Conservation (phyloP, 1,284 basidiomycete genomes). For the Salmacisia buchloeana region DNA sequence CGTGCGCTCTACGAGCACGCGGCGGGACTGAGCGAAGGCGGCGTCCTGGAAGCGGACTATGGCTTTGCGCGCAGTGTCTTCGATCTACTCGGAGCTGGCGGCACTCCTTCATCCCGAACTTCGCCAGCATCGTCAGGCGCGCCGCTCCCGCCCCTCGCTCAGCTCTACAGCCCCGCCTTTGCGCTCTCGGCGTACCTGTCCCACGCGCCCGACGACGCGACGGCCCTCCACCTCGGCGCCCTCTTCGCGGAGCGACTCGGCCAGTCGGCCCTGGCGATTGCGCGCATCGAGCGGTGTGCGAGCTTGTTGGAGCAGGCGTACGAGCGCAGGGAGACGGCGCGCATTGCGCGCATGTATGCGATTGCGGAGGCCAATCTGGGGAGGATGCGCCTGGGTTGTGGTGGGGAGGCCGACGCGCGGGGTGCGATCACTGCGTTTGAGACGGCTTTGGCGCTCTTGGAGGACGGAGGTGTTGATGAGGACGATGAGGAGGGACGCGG, state of each 20-base stretch:
- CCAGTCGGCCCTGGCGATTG: slow-evolving; percentile 62
- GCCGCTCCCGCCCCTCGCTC: slow-evolving; percentile 52
- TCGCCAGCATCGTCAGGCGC: slow-evolving; percentile 52
- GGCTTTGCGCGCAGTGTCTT: slow-evolving; percentile 68
- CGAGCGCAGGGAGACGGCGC: slow-evolving; percentile 73
- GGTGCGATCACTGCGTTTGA: slow-evolving; percentile 68
- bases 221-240: slow-evolving; percentile 76
- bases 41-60: slow-evolving; percentile 73
- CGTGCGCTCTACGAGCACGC: slow-evolving; percentile 76
- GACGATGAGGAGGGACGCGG: too few species aligned
- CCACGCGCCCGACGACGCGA: slow-evolving; percentile 64
- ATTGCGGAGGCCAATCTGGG: slow-evolving; percentile 79
- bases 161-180: slow-evolving; percentile 60
- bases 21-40: slow-evolving; percentile 63
- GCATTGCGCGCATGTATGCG: slow-evolving; percentile 71
- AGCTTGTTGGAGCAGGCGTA: slow-evolving; percentile 75
- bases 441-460: slow-evolving; percentile 67
- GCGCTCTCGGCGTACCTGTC: slow-evolving; percentile 71
- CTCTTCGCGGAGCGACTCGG: slow-evolving; percentile 80
- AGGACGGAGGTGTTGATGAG: slow-evolving; percentile 55
- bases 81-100: slow-evolving; percentile 48
- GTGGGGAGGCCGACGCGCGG: slow-evolving; percentile 58
- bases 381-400: slow-evolving; percentile 64
- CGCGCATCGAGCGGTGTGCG: slow-evolving; percentile 64
- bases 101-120: too few species aligned